A percentile compares a stretch with the other conserved stretches of the same genome.
These are phyloP conservation scores for Fusarium heterosporum DNA, from an alignment of 2,329 filamentous ascomycete species.

Conservation along the genomic window DNA sequence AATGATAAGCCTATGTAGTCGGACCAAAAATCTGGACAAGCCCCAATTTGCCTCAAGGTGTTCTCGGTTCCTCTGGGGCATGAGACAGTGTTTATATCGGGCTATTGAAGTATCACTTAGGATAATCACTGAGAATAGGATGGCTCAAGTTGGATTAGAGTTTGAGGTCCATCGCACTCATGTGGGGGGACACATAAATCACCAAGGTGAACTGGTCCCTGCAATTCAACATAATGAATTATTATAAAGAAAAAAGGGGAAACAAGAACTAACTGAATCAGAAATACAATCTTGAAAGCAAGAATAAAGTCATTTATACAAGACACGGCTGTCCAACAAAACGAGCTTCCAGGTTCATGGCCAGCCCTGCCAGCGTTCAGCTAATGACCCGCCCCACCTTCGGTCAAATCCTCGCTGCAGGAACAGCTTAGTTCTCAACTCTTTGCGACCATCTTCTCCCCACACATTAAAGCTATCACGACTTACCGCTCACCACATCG, in stretches of 20 bases:
- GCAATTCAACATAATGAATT: no score
- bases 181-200: neutral
- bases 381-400: conserved; percentile 13
- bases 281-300: neutral
- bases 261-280: no score
- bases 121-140: no score
- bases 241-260: no score
- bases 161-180: neutral
- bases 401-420: conserved; percentile 7
- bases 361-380: neutral
- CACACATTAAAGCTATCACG: conserved; percentile 1
- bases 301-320: neutral
- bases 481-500: neutral
- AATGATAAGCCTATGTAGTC: no score
- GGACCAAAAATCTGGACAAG: neutral
- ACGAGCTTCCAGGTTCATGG: neutral
- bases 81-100: neutral
- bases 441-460: neutral
- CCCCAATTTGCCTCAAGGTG: no score
- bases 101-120: neutral
- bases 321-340: neutral
- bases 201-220: no score
- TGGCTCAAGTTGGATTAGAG: neutral
- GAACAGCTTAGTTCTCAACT: conserved; percentile 17
- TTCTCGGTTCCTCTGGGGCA: neutral